Percentiles rank a stretch among this genome's conserved stretches.
phyloP scores from a whole-genome alignment of 1,139 yeast genomes.

The Yamadazyma dushanensis region DNA sequence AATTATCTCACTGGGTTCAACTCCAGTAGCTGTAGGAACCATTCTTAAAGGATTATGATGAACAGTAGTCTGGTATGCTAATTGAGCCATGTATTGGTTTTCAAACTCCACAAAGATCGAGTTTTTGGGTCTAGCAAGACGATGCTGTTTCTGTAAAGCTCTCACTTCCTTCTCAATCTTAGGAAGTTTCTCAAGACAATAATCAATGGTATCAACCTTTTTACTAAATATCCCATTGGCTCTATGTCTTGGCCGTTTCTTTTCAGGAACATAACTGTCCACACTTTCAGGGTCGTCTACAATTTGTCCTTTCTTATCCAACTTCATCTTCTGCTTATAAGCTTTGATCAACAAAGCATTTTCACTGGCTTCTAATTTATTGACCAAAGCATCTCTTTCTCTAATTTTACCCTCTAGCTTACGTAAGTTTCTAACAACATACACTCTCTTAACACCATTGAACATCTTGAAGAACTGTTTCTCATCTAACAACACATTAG shows the following conservation, averaged over 20 bases:
- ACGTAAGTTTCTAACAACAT: constrained; percentile 69
- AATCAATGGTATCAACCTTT: constrained; percentile 62
- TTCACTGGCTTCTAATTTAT: constrained; percentile 69
- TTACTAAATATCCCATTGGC: constrained; percentile 52
- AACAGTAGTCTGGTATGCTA: constrained; percentile 60
- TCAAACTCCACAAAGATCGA: constrained; percentile 71
- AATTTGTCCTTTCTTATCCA: constrained; percentile 56
- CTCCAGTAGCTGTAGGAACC: constrained; percentile 52
- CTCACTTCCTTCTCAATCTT: constrained; percentile 55
- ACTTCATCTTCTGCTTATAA: constrained; percentile 60
- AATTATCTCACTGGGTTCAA: constrained; percentile 59
- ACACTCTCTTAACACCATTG: constrained; percentile 72
- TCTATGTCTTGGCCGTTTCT: constrained; percentile 75
- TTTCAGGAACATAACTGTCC: constrained; percentile 65
- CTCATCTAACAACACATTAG: constrained; percentile 63
- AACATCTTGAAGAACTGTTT: constrained; percentile 59
- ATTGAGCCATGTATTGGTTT: constrained; percentile 68
- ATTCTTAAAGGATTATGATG: constrained; percentile 56
- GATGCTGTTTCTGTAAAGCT: constrained; percentile 48
- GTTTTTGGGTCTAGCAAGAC: constrained; percentile 47
- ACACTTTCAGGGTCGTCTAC: constrained; percentile 54
- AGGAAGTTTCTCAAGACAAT: constrained; percentile 56
- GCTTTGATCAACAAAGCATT: constrained; percentile 59
- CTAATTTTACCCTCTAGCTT: constrained; percentile 58
- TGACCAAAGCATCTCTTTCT: constrained; percentile 62